Evolutionary conservation across 768 basidiomycete genomes (phyloP).

Genomic region (Boletus pseudo-olivaceus): DNA sequence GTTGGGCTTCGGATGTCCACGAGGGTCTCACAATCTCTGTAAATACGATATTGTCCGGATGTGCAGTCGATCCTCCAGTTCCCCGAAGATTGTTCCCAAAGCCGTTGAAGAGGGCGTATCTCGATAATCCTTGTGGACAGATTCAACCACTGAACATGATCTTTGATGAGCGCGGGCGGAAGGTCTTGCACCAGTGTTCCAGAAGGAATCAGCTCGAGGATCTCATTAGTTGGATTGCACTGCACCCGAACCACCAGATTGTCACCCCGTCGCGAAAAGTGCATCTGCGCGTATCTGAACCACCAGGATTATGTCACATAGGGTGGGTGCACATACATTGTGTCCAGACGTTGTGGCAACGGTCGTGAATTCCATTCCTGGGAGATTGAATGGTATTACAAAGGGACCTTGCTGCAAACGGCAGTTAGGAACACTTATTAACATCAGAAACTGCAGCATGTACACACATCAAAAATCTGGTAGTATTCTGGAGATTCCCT

Average conservation of each 20-base stretch:
- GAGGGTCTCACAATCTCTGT: constrained; percentile 6
- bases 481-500: too few relatives aligned
- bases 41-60: neutral
- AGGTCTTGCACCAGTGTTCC: constrained; percentile 14
- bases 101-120: constrained; percentile 13
- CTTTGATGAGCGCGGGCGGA: constrained; percentile 8
- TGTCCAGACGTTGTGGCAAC: too few relatives aligned
- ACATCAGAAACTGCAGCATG: too few relatives aligned
- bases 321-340: neutral
- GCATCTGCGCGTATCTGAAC: constrained; percentile 5
- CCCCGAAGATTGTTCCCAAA: constrained; percentile 16
- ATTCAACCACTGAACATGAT: constrained; percentile 26
- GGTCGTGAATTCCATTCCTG: neutral
- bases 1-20: constrained; percentile 20
- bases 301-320: neutral
- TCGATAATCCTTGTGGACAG: constrained; percentile 16
- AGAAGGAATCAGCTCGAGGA: constrained; percentile 20
- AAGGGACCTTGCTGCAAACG: neutral
- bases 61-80: constrained; percentile 21
- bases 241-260: constrained; percentile 10
- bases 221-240: neutral
- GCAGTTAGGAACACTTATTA: too few relatives aligned
- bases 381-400: neutral
- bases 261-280: constrained; percentile 5
- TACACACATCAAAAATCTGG: too few relatives aligned